Evolutionary conservation across 139 green algal species (phyloP).

Genomic region (Chlorella sorokiniana): DNA sequence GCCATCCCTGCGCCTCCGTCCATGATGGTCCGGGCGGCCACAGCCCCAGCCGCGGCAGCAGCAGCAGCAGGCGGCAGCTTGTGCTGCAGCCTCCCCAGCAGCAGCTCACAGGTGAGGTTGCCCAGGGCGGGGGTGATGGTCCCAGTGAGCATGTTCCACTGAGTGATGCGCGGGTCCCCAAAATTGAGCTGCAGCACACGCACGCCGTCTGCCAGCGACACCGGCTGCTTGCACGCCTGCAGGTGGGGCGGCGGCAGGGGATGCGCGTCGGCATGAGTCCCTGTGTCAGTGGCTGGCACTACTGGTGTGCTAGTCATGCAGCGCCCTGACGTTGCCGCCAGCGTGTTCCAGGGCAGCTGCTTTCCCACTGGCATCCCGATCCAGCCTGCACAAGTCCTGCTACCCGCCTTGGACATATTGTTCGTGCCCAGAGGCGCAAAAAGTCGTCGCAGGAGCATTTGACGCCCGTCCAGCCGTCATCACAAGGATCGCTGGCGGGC

Average conservation of each 20-base stretch:
- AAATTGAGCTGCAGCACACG: constrained; percentile 53
- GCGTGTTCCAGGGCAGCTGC: neutral
- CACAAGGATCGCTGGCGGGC: constrained; percentile 46
- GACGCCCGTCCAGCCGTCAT: constrained; percentile 43
- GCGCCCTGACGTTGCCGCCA: neutral
- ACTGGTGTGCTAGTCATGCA: too few relatives aligned
- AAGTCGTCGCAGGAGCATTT: constrained; percentile 43
- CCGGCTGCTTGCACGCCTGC: constrained; percentile 22
- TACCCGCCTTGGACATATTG: neutral
- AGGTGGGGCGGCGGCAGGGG: neutral
- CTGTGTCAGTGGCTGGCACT: too few relatives aligned
- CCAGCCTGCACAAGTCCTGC: neutral
- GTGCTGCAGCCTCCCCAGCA: neutral
- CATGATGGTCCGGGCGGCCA: too few relatives aligned
- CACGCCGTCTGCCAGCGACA: neutral
- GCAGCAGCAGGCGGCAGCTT: neutral
- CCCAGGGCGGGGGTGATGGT: constrained; percentile 29
- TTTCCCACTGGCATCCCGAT: too few relatives aligned
- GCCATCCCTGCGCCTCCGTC: too few relatives aligned
- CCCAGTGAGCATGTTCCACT: constrained; percentile 36
- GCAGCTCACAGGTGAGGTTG: constrained; percentile 7
- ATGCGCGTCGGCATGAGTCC: too few relatives aligned
- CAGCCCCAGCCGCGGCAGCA: neutral
- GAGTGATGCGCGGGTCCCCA: constrained; percentile 32
- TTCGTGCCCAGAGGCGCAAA: neutral